Evolutionary conservation across 1,284 basidiomycete genomes (phyloP).

Genomic region (Moesziomyces sp.): DNA sequence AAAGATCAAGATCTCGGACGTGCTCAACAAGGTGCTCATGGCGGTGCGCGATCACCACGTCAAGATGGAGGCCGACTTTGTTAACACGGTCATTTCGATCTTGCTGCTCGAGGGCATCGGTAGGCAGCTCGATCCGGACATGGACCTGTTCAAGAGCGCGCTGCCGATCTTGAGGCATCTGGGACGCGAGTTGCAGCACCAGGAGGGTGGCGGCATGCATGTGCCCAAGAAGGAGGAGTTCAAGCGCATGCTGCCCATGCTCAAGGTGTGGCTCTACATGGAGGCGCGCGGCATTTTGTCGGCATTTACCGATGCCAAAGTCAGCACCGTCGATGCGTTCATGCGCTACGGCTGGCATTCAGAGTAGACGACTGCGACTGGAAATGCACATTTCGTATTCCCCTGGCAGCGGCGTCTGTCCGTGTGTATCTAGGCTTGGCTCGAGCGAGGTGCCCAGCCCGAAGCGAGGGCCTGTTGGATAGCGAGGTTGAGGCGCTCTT

Average conservation of each 20-base stretch:
- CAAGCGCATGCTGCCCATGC: conserved; percentile 50
- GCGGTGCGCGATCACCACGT: conserved; percentile 94
- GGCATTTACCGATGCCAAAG: conserved; percentile 47
- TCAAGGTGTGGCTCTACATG: conserved; percentile 62
- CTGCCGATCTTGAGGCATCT: conserved; percentile 62
- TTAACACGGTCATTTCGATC: conserved; percentile 96
- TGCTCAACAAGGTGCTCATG: conserved; percentile 85
- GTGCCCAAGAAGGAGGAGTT: conserved; percentile 39
- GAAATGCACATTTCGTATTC: conserved; percentile 3
- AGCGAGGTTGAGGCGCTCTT: conserved; percentile 3
- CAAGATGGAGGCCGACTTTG: conserved; percentile 98
- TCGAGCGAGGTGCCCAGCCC: conserved; percentile 8
- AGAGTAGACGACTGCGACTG: conserved; percentile 18
- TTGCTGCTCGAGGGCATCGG: conserved; percentile 95
- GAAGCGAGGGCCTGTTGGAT: conserved; percentile 8
- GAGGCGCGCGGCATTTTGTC: conserved; percentile 51
- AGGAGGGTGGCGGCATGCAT: conserved; percentile 31
- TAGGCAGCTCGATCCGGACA: conserved; percentile 85
- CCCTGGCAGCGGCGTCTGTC: not conserved
- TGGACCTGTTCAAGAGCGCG: conserved; percentile 74
- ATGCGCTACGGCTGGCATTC: conserved; percentile 63
- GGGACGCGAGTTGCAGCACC: conserved; percentile 47
- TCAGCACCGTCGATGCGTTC: conserved; percentile 58
- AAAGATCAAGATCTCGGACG: conserved; percentile 93
- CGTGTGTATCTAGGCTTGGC: not conserved